Conservation (phyloP, 169 alveolate genomes). For the Plasmodium inui region DNA sequence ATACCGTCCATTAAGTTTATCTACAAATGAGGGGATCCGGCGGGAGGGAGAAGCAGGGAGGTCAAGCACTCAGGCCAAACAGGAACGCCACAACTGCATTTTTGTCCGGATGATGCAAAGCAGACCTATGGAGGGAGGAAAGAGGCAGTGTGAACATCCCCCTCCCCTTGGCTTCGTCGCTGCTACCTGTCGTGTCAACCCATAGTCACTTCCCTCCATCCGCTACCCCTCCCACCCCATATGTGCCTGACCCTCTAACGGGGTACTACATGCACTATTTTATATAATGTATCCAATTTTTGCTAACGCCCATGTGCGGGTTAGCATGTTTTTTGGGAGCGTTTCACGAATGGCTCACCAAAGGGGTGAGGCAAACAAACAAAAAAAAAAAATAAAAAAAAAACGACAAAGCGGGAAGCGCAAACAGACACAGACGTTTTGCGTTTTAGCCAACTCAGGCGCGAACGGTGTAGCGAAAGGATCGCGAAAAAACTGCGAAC, state of each 20-base stretch:
- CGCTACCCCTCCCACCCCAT: too few relatives aligned
- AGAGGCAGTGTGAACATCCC: too few relatives aligned
- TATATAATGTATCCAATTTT: neutral
- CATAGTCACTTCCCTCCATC: too few relatives aligned
- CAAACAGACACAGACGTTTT: too few relatives aligned
- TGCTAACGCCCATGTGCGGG: neutral
- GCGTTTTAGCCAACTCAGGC: too few relatives aligned
- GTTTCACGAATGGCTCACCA: neutral
- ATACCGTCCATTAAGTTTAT: constrained; percentile 90
- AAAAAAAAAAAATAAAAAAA: too few relatives aligned
- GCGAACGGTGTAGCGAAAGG: too few relatives aligned
- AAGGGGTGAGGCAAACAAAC: neutral
- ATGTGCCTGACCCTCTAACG: neutral
- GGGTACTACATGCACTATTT: too few relatives aligned
- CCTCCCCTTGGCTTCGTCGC: too few relatives aligned
- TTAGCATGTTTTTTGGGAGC: neutral
- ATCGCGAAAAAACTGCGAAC: neutral
- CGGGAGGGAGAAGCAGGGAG: neutral
- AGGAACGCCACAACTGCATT: neutral
- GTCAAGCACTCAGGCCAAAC: neutral
- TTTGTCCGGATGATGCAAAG: neutral
- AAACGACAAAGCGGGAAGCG: too few relatives aligned
- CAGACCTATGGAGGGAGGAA: neutral
- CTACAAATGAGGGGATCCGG: constrained; percentile 75
- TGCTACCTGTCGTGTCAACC: too few relatives aligned